Evolutionary conservation across 345 rosid genomes (phyloP), one percentile per base, ranked within the genome.

Genomic region (Barbarea vulgaris): DNA sequence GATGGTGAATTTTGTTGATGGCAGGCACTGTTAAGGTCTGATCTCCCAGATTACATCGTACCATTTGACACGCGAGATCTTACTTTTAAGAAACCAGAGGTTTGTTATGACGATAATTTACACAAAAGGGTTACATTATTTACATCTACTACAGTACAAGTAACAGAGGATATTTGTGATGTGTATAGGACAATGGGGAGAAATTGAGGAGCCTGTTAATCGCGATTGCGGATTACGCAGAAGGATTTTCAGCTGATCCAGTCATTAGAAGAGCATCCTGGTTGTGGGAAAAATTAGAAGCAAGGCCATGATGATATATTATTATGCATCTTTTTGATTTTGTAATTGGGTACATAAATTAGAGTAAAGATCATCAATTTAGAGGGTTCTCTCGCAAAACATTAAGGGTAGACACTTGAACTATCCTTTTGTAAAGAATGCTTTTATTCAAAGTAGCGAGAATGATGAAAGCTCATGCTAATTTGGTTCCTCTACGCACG

Each of bases 201-300:
- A 95, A 88, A 72, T 87, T 89, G 77, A 84, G 80, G n/a, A 85
- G 87, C 80, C 88, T 95, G 21, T 70, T 95, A 74, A 81, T 64
- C 1, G 99, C 99, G 9, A 83, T 95, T 18, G 82, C 93, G 11
- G 92, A 56, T 39, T 90, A 90, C 60, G 97, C 97, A 4, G 93
- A 95, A 82, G 99, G 99, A 36, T 92, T 84, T 61, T 90, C 97
- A n/a, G 90, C 92, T 24, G 96, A 91, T 77, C 87, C 83, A 22
- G 74, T 91, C 72, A 86, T 91, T 36, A 78, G 89, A 81, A 86
- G 92, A 81, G 86, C 88, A 50, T 72, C 70, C 15, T 37, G 80
- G 72, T 74, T 93, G 81, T 91, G 97, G 98, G 85, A 89, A 75
- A 91, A 84, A 59, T 87, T 88, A 22, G 87, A 79, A 41, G 39